Percentiles rank a stretch among this genome's conserved stretches.
phyloP scores from a whole-genome alignment of 2,329 filamentous ascomycete species.

The Berkeleyomyces rouxiae region DNA sequence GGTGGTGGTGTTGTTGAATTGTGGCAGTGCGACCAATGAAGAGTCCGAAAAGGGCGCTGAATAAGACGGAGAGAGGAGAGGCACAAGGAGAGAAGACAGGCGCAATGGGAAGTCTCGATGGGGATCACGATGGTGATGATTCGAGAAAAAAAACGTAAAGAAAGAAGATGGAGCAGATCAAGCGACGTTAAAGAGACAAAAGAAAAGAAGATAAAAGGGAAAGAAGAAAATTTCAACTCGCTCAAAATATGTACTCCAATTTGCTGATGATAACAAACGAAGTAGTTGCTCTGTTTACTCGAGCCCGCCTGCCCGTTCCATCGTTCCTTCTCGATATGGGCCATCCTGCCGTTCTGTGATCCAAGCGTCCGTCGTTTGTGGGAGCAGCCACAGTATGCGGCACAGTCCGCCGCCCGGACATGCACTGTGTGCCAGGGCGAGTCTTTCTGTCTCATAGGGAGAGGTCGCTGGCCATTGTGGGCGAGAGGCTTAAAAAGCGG shows the following conservation, averaged over 20 bases:
- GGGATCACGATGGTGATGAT: too few species aligned
- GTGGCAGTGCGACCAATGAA: background rate
- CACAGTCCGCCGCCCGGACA: background rate
- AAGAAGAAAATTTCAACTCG: background rate
- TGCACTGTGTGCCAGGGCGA: background rate
- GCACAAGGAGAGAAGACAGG: background rate
- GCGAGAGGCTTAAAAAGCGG: too few species aligned
- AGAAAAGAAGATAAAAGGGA: background rate
- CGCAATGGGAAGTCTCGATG: background rate
- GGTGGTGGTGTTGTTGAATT: background rate
- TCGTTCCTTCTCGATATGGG: slow-evolving; percentile 1
- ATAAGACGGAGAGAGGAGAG: background rate
- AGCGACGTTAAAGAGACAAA: background rate
- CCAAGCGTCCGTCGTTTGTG: background rate
- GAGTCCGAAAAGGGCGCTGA: slow-evolving; percentile 7
- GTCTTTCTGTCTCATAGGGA: background rate
- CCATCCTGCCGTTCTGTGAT: background rate
- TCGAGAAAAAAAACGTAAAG: background rate
- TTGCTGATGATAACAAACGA: background rate
- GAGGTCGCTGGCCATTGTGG: too few species aligned
- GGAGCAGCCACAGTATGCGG: background rate
- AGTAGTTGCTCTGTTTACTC: slow-evolving; percentile 1
- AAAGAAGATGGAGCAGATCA: background rate
- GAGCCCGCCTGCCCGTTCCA: background rate
- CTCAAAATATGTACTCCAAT: background rate